These are phyloP conservation scores for Acacia crassicarpa DNA, from an alignment of 306 rosid genomes.

Conservation along the genomic window DNA sequence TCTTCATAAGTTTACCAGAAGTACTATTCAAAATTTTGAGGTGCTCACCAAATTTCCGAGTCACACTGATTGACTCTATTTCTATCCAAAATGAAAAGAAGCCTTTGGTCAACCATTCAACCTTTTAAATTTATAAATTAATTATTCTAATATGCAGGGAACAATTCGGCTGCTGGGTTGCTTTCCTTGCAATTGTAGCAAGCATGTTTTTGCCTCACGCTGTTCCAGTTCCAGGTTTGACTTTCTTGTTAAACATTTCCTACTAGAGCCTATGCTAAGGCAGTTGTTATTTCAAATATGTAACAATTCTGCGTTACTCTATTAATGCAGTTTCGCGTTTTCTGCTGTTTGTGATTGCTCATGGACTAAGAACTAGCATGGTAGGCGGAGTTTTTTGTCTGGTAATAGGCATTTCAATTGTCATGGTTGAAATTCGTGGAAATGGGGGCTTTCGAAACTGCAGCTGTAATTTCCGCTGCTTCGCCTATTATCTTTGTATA, in stretches of 20 bases:
- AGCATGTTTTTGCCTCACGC: constrained; percentile 36
- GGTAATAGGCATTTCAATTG: constrained; percentile 27
- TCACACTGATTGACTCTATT: background rate
- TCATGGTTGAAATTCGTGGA: constrained; percentile 28
- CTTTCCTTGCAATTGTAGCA: constrained; percentile 44
- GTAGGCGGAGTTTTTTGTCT: constrained; percentile 45
- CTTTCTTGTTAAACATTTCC: background rate
- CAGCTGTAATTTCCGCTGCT: constrained; percentile 20
- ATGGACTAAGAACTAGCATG: constrained; percentile 39
- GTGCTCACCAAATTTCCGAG: constrained; percentile 21
- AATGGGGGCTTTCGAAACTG: constrained; percentile 23
- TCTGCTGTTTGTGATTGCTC: constrained; percentile 44
- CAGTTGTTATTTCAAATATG: background rate
- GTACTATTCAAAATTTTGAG: constrained; percentile 43
- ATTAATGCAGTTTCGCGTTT: constrained; percentile 46
- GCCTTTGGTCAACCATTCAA: background rate
- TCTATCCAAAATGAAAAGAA: background rate
- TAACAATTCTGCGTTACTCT: constrained; percentile 14
- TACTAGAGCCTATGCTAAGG: background rate
- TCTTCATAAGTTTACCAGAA: constrained; percentile 43
- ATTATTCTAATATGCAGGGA: constrained; percentile 38
- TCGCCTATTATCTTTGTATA: constrained; percentile 33
- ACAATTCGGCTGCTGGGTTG: constrained; percentile 49
- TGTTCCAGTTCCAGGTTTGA: constrained; percentile 49
- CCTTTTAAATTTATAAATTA: background rate